Evolutionary conservation across 345 rosid genomes (phyloP), one percentile per base, ranked within the genome.

Genomic region (Salix viminalis): DNA sequence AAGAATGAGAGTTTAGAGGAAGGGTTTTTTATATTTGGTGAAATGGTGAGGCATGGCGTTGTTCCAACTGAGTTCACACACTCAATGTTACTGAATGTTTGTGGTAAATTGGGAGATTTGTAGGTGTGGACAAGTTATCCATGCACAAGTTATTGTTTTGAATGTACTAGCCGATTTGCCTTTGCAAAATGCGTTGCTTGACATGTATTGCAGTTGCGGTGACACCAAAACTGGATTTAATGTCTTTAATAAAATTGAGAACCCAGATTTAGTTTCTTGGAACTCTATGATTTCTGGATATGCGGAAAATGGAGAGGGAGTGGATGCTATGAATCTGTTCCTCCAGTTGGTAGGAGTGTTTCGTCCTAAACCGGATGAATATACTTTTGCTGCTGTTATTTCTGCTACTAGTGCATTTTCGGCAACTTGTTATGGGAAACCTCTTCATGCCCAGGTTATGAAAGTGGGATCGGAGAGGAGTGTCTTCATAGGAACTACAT

Each of bases 131-230:
- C 79, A 72, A 80, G 54, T 80, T 5, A 71, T 86, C 58, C 97
- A 93, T 84, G 91, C 90, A 77, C 89, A 26, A 75, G 75, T 90
- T 0, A 76, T 87, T 77, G 75, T 83, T 71, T 89, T 84, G 2
- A 82, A 84, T 67, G 34, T 60, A 5, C 16, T 42, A 56, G 79
- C 83, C 72, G 97, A 93, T 88, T 79, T 86, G 67, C 92, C 91
- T 71, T 66, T 90, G 80, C 88, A 86, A 77, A 93, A 93, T 83
- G 91, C 97, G 44, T 86, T 95, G 85, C 87, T 93, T 70, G 95
- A 91, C 80, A 90, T 93, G 97, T 93, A 92, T 68, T 89, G 88
- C 77, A 90, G 81, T 67, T 95, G 94, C 46, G 84, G 91, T 18
- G 87, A 88, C 72, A 75, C 72, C 30, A 76, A 65, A 77, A 81